A percentile compares a stretch with the other conserved stretches of the same genome.
Conservation (phyloP, 1,284 basidiomycete genomes). For the Cryptococcus maquisensis region DNA sequence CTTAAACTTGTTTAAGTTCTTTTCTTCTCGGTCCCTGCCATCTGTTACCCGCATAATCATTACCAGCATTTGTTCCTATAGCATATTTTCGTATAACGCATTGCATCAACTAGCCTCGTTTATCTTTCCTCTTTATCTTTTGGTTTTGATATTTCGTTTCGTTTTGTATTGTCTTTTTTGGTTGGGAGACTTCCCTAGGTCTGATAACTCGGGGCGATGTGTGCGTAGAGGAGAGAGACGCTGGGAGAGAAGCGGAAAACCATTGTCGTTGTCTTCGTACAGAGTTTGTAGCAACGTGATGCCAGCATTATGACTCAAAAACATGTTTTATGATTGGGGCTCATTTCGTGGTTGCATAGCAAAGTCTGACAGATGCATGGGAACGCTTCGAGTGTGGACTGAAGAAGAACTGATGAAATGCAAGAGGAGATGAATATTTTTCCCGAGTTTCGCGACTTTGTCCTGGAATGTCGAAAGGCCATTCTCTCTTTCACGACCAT, state of each 20-base stretch:
- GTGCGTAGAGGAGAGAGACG: neutral
- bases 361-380: neutral
- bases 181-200: neutral
- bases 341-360: too few relatives aligned
- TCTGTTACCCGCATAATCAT: neutral
- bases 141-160: neutral
- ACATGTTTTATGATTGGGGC: neutral
- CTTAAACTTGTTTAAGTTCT: conserved; percentile 1
- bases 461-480: neutral
- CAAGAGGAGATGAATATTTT: neutral
- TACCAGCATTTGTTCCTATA: neutral
- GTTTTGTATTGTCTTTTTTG: neutral
- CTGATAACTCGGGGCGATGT: neutral
- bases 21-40: neutral
- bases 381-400: neutral
- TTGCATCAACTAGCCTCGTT: conserved; percentile 2
- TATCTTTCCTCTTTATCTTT: neutral
- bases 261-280: conserved; percentile 1
- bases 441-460: neutral
- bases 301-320: conserved; percentile 3
- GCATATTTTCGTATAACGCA: neutral
- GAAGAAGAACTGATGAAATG: neutral
- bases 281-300: neutral
- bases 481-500: neutral
- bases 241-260: neutral